Percentiles rank a stretch among this genome's conserved stretches.
Conservation (phyloP, 2,329 filamentous ascomycete species). For the Triangularia verruculosa region DNA sequence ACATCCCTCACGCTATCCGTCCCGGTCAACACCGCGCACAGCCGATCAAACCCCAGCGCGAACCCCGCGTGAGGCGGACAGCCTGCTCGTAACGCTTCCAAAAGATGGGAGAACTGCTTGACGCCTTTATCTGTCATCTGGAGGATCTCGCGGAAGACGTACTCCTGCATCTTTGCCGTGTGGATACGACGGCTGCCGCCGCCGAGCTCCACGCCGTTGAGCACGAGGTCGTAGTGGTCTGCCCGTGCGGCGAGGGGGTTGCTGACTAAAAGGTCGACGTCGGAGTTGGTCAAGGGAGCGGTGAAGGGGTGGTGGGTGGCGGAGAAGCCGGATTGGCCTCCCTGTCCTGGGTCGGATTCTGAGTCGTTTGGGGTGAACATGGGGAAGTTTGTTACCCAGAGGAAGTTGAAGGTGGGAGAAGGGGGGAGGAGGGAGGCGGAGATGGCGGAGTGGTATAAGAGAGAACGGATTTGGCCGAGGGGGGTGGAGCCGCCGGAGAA, state of each 20-base stretch:
- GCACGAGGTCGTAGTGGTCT: conserved; percentile 92
- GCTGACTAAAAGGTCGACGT: conserved; percentile 70
- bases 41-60: conserved; percentile 84
- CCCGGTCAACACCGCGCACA: conserved; percentile 76
- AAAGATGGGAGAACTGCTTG: conserved; percentile 78
- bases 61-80: conserved; percentile 95
- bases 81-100: conserved; percentile 76
- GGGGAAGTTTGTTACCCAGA: conserved; percentile 89
- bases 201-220: conserved; percentile 92
- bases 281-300: conserved; percentile 67
- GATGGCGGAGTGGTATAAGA: conserved; percentile 67
- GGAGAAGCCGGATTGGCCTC: conserved; percentile 73
- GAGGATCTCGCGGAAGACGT: conserved; percentile 78
- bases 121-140: conserved; percentile 71
- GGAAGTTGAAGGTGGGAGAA: conserved; percentile 58
- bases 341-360: conserved; percentile 69
- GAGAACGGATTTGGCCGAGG: conserved; percentile 69
- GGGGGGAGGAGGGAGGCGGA: conserved; percentile 54
- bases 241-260: conserved; percentile 71
- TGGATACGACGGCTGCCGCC: conserved; percentile 94
- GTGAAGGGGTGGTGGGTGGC: conserved; percentile 97
- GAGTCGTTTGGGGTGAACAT: conserved; percentile 76
- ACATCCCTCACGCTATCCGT: conserved; percentile 82
- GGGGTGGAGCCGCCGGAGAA: conserved; percentile 67
- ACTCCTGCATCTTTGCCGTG: conserved; percentile 75